Percentiles rank a stretch among this genome's conserved stretches.
Evolutionary conservation across 1,139 yeast genomes (phyloP).

Genomic region (Yamadazyma diddensiae): DNA sequence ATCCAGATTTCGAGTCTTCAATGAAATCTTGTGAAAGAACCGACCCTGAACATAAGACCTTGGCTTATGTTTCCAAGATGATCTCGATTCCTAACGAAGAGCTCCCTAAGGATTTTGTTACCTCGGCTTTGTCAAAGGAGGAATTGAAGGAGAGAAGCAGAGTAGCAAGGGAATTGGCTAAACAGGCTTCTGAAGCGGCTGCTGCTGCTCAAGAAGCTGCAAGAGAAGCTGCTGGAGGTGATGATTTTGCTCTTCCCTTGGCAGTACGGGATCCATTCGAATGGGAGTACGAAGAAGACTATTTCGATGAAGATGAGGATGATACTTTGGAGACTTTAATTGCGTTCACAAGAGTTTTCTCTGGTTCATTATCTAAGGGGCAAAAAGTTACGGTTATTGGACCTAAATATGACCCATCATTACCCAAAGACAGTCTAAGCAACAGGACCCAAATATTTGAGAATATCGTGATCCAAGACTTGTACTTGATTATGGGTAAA

Average conservation of each 20-base stretch:
- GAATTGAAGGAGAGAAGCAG: constrained; percentile 68
- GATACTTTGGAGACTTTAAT: constrained; percentile 58
- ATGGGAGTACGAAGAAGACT: constrained; percentile 46
- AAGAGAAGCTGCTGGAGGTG: constrained; percentile 22
- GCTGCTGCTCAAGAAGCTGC: constrained; percentile 23
- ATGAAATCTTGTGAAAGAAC: constrained; percentile 61
- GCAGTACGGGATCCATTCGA: constrained; percentile 37
- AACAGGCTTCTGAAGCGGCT: constrained; percentile 65
- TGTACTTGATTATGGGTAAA: constrained; percentile 88
- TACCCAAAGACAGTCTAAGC: constrained; percentile 48
- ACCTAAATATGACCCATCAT: constrained; percentile 79
- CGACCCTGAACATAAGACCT: constrained; percentile 52
- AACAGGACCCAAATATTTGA: constrained; percentile 45
- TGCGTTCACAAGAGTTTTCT: constrained; percentile 85
- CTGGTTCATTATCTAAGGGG: constrained; percentile 78
- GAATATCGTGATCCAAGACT: constrained; percentile 53
- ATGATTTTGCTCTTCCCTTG: constrained; percentile 29
- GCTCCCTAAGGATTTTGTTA: constrained; percentile 54
- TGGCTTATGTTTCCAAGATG: constrained; percentile 89
- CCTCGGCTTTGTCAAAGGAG: constrained; percentile 40
- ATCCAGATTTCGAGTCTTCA: constrained; percentile 46
- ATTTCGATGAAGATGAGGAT: constrained; percentile 44
- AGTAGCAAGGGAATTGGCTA: constrained; percentile 67
- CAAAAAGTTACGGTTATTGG: constrained; percentile 74
- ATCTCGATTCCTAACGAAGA: constrained; percentile 80